These are phyloP conservation scores for Limonium bicolor DNA, from an alignment of 148 eudicot genomes.

Conservation along the genomic window DNA sequence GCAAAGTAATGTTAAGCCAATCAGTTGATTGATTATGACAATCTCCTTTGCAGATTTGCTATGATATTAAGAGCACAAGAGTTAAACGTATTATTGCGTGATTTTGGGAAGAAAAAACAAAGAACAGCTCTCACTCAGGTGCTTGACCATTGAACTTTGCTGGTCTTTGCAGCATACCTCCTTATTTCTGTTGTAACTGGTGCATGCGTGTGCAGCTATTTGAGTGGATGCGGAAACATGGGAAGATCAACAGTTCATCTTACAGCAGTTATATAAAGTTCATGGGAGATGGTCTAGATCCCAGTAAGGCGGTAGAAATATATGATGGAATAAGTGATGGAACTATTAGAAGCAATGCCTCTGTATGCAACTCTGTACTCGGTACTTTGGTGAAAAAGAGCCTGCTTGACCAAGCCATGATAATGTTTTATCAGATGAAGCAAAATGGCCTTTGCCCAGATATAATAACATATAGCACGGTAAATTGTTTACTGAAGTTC, in stretches of 20 bases:
- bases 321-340: constrained; percentile 50
- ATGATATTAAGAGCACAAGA: constrained; percentile 45
- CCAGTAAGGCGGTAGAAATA: constrained; percentile 36
- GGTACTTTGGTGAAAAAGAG: constrained; percentile 47
- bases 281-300: constrained; percentile 38
- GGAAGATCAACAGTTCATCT: constrained; percentile 46
- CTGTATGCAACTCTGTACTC: constrained; percentile 76
- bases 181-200: background rate
- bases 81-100: constrained; percentile 52
- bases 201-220: constrained; percentile 41
- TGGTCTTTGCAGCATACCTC: background rate
- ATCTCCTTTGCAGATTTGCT: constrained; percentile 38
- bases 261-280: constrained; percentile 82
- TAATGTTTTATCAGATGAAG: constrained; percentile 70
- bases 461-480: constrained; percentile 76
- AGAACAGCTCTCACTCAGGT: constrained; percentile 70
- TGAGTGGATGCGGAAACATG: constrained; percentile 75
- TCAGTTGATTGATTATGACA: background rate
- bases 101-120: constrained; percentile 42
- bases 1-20: background rate
- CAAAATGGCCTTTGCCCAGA: constrained; percentile 70
- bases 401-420: constrained; percentile 35
- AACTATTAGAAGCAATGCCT: constrained; percentile 33
- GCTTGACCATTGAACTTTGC: background rate
- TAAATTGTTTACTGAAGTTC: constrained; percentile 14